Evolutionary conservation across 176 grass and related monocot genomes (phyloP).

Genomic region (Metroxylon sagu): DNA sequence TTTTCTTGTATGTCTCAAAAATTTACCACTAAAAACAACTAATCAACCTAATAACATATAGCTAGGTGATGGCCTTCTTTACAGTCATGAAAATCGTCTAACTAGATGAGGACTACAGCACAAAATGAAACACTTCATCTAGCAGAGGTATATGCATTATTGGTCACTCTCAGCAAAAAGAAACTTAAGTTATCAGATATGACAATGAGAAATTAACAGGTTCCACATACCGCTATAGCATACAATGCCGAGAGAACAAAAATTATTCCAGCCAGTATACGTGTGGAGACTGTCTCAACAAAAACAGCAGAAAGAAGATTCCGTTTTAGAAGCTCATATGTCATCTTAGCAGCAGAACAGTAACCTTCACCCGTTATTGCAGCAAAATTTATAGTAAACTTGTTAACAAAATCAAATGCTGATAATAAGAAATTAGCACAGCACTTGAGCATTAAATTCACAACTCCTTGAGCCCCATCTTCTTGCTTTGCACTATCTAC

Average conservation of each 20-base stretch:
- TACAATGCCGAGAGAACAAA: constrained; percentile 41
- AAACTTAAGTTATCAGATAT: neutral
- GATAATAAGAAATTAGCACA: constrained; percentile 35
- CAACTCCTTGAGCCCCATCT: constrained; percentile 14
- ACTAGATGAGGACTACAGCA: too few relatives aligned
- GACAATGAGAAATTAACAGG: neutral
- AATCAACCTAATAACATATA: too few relatives aligned
- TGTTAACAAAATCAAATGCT: constrained; percentile 43
- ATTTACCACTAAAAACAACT: too few relatives aligned
- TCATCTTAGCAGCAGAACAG: constrained; percentile 45
- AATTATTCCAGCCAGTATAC: constrained; percentile 28
- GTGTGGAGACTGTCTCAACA: constrained; percentile 48
- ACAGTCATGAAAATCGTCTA: too few relatives aligned
- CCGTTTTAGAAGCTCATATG: constrained; percentile 41
- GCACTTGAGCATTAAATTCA: constrained; percentile 35
- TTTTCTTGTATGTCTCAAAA: too few relatives aligned
- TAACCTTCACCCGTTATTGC: constrained; percentile 49
- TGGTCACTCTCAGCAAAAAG: too few relatives aligned
- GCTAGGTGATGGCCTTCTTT: too few relatives aligned
- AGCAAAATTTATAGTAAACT: constrained; percentile 47
- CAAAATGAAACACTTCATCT: too few relatives aligned
- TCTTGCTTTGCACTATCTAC: constrained; percentile 37
- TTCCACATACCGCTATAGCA: constrained; percentile 26
- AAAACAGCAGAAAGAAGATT: constrained; percentile 53
- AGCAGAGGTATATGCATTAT: too few relatives aligned